phyloP scores from a whole-genome alignment of 768 basidiomycete species.

The Amanita brunnescens region DNA sequence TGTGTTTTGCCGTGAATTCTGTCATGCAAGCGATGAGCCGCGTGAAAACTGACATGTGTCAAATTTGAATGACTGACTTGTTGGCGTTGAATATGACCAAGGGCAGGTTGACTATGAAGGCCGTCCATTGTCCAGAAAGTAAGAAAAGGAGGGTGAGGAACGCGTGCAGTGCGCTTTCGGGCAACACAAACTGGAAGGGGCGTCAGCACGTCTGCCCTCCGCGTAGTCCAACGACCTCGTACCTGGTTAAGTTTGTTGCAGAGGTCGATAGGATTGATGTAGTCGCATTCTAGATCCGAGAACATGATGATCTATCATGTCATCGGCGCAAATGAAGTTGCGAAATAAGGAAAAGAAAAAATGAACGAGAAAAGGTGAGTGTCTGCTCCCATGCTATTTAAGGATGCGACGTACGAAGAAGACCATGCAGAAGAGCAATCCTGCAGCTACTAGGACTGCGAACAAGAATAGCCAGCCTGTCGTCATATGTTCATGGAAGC shows the following conservation, averaged over 20 bases:
- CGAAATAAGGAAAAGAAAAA: neutral
- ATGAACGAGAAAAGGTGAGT: neutral
- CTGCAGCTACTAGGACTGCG: constrained; percentile 91
- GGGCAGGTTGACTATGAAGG: constrained; percentile 85
- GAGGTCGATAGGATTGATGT: constrained; percentile 99
- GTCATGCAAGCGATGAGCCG: constrained; percentile 5
- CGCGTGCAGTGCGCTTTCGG: constrained; percentile 93
- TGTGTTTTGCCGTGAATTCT: constrained; percentile 91
- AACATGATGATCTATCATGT: constrained; percentile 93
- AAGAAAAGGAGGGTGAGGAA: constrained; percentile 88
- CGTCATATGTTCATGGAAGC: too few species aligned
- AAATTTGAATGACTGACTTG: constrained; percentile 66
- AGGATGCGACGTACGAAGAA: constrained; percentile 69
- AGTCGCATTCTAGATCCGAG: constrained; percentile 98
- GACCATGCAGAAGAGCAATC: constrained; percentile 95
- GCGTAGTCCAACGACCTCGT: constrained; percentile 10
- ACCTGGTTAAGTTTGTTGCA: constrained; percentile 99
- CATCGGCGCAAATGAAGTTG: neutral
- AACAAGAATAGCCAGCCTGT: constrained; percentile 96
- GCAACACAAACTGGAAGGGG: constrained; percentile 76
- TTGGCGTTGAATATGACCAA: constrained; percentile 86
- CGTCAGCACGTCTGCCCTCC: neutral
- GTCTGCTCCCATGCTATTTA: neutral
- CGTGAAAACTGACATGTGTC: constrained; percentile 4
- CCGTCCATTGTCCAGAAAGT: constrained; percentile 91